phyloP scores from a whole-genome alignment of 2,329 filamentous ascomycete genomes.

The Colletotrichum liaoningense region DNA sequence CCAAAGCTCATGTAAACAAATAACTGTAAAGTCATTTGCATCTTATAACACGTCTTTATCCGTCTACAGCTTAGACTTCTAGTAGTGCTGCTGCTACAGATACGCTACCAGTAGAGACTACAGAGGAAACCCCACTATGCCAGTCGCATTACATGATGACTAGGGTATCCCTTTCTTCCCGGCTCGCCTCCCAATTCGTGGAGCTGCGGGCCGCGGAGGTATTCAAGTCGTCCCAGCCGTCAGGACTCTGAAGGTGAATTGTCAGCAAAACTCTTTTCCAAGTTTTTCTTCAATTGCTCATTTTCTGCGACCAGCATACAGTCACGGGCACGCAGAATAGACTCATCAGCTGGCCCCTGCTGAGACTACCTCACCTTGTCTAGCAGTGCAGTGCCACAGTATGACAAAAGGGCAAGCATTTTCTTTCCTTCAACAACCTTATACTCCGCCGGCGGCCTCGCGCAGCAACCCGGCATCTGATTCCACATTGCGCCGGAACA shows the following conservation, averaged over 20 bases:
- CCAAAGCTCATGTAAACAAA: no score
- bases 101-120: no score
- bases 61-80: no score
- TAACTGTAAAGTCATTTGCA: no score
- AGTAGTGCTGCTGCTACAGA: no score
- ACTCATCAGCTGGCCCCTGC: neutral
- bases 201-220: slow-evolving; percentile 30
- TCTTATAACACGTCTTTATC: no score
- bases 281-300: neutral
- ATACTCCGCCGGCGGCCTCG: neutral
- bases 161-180: slow-evolving; percentile 17
- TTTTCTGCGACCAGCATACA: neutral
- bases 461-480: neutral
- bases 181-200: slow-evolving; percentile 24
- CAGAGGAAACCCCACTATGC: no score
- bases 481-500: neutral
- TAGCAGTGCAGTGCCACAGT: neutral
- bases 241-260: neutral
- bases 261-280: neutral
- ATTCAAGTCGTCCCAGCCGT: slow-evolving; percentile 5
- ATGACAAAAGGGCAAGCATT: neutral
- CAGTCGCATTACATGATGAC: neutral
- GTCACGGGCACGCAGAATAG: neutral
- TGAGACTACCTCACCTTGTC: neutral
- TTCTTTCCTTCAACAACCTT: neutral